Evolutionary conservation across 1,284 basidiomycete genomes (phyloP), one percentile per base, ranked within the genome.

Genomic region (Coniferiporia weirii): DNA sequence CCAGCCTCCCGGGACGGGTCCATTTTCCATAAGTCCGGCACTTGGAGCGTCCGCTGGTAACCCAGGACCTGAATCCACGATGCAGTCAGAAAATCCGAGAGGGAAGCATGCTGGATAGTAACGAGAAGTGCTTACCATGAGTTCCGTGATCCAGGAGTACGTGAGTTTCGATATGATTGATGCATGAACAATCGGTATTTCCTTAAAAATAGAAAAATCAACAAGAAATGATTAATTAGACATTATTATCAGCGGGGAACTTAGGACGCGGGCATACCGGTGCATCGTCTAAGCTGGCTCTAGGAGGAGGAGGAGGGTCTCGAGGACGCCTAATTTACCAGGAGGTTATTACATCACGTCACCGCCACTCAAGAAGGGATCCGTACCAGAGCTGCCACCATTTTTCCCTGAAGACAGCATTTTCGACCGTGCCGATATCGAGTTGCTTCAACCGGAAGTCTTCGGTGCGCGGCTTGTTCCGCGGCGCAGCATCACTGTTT

Each of bases 11-110:
- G 78, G 8, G 76, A 71, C 1, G 74, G 69, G 64, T 86, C 84
- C 69, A 90, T 74, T 68, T 82, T 83, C 83, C 85, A 88, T n/a
- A 89, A 70, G 68, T 90, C 87, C 0, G 85, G 81, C 0, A 85
- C 86, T 69, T 89, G 86, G 0, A 89, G 74, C 0, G 86, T 84
- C 27, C 89, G 76, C 66, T 87, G 84, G 67, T 85, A 89, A 0
- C 84, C 84, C 19, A 85, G 73, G 3, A 76, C 74, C 77, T 81
- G 43, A 45, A 34, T 20, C 36, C 19, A 17, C 20, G 48, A 57
- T 32, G 45, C n/a, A 54, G 22, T 19, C 10, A 52, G 22, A 10
- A 36, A 49, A 32, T n/a, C 19, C 1, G 5, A 45, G 38, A 9
- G 3, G 6, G 27, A 34, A 27, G 27, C 27, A 27, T 27, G 3